Base-by-base conservation (phyloP, 78 protist species). In the Corallochytrium limacisporum region DNA sequence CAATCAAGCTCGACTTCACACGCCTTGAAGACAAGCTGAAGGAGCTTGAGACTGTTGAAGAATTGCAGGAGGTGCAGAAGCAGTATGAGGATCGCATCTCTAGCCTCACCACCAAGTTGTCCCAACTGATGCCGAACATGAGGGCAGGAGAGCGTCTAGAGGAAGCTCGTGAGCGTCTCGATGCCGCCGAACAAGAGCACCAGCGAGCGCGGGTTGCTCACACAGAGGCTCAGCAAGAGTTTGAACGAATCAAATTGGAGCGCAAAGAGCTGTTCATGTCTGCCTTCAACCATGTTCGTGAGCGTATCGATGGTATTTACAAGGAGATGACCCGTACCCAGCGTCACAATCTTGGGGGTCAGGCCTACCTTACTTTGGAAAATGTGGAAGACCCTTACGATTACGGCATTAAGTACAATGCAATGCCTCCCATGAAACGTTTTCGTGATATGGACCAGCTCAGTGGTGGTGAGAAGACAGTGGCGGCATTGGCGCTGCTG, bases 391-490 rank as follows among this genome's bases (percentile, higher is more conserved):
- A 86, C 61, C 98, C 98, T 4, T 93, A 79, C 67, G 65, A 75
- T 18, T 65, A 62, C 29, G 98, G 97, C n/a, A 74, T 93, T 69
- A 81, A 78, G 49, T 94, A 56, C 68, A 62, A 72, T 28, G 92
- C 91, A 22, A 90, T 79, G 74, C 99, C 99, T 5, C 99, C 99
- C 36, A 66, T 46, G 22, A 97, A 97, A 85, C 82, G 92, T 5
- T 95, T 81, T 77, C 84, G 87, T 38, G 92, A 74, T 24, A 89
- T 89, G 85, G 96, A 83, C 22, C 86, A 78, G 72, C 77, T 97
- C 36, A 75, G 89, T 1, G 99, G 99, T 22, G 99, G 99, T n/a
- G 99, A 97, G 65, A 88, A 90, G 69, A 91, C 99, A 9, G 78
- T 97, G 15, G 98, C 99, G 0, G 98, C 98, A 0, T 76, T 97